phyloP scores from a whole-genome alignment of 257 asterid species.

The Nicotiana paniculata region DNA sequence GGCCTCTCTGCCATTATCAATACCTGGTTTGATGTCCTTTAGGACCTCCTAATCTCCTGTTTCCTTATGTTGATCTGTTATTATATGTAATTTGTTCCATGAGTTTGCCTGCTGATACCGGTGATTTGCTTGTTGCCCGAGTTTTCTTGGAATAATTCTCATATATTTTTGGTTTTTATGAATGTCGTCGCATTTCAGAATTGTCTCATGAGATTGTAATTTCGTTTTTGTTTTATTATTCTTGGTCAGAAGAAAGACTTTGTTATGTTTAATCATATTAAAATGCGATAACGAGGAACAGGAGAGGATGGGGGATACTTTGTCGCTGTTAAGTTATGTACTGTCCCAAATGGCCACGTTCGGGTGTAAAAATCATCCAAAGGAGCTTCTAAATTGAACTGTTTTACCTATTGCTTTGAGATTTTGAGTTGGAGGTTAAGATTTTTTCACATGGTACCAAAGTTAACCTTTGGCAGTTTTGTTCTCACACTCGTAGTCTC shows the following conservation, averaged over 20 bases:
- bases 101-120: not conserved
- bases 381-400: not conserved
- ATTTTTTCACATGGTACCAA: not conserved
- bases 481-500: not conserved
- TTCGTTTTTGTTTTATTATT: not conserved
- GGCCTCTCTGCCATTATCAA: slow-evolving; percentile 12
- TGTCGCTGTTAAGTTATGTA: not conserved
- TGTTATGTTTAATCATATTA: not conserved
- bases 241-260: not conserved
- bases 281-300: not conserved
- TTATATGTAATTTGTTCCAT: not conserved
- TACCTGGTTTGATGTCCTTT: not conserved
- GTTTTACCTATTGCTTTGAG: not conserved
- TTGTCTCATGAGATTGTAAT: not conserved
- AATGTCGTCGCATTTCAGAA: not conserved
- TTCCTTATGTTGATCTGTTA: not conserved
- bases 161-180: not conserved
- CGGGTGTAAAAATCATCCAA: not conserved
- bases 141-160: not conserved
- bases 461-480: not conserved
- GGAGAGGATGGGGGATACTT: not conserved
- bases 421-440: not conserved
- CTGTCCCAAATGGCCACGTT: not conserved
- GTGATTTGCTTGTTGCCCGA: not conserved
- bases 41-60: not conserved